Base-by-base conservation (phyloP, 225 moss, liverwort and hornwort species). In the Physcomitrium patens region DNA sequence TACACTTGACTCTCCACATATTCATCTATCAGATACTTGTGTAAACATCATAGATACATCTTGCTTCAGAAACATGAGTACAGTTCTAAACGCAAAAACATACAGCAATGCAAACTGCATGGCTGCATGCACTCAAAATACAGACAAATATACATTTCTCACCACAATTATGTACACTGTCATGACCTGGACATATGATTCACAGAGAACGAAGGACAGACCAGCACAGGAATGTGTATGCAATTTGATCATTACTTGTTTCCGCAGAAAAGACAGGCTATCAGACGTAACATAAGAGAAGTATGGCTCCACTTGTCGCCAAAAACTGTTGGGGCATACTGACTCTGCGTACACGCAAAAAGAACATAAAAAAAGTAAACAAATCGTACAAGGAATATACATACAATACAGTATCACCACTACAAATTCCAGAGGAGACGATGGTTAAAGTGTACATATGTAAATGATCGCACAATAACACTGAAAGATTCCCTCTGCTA, bases 241-340 rank as follows among this genome's bases (percentile, higher is more conserved):
- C 19, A 12, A 12, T 17, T 22, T 17, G 28, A 52, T 10, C n/a
- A 51, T 31, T 70, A 92, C 91, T 85, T 82, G 85, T 78, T 85
- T 69, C n/a, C 73, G 83, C 47, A 92, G 68, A 50, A 80, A 76
- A 62, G 60, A 43, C 65, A 92, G 1, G 80, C 89, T 85, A 52
- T 81, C 78, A 49, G 85, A 60, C 9, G 91, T 84, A n/a, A 87
- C 63, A 66, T 78, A 85, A 3, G 85, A 68, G 45, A 92, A 92
- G 55, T 78, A 92, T 3, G 91, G 84, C 41, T 92, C 91, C 79
- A 89, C 56, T 63, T 86, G 81, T 69, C 85, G 85, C 89, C 89
- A 92, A 23, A 89, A 92, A 46, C 9, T 68, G 53, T 77, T 83
- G 45, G 80, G 67, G 67, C 87, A 89, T 45, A 78, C 82, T 76